These are phyloP conservation scores for Populus nigra DNA, from an alignment of 345 rosid species.

Conservation along the genomic window DNA sequence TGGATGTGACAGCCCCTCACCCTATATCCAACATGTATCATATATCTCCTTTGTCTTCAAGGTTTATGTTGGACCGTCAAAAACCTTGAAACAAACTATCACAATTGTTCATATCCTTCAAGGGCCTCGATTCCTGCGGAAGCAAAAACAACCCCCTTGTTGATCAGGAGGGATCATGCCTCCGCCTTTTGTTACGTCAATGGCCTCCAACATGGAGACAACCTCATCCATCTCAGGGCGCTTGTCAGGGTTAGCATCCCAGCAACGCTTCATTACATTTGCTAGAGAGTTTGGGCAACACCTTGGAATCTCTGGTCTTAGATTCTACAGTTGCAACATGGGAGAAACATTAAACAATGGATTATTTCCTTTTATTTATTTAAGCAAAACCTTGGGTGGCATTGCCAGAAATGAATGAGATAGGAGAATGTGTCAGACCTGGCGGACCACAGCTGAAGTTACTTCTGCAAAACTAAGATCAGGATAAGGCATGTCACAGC, in stretches of 20 bases:
- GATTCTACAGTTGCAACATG: conserved; percentile 45
- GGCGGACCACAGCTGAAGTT: conserved; percentile 93
- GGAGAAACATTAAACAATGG: neutral
- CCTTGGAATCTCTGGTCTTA: conserved; percentile 96
- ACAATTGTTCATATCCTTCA: conserved; percentile 27
- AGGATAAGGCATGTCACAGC: conserved; percentile 98
- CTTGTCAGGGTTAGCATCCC: conserved; percentile 95
- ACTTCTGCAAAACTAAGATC: conserved; percentile 94
- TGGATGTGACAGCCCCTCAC: conserved; percentile 15
- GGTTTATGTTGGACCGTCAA: conserved; percentile 6
- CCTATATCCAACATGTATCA: conserved; percentile 16
- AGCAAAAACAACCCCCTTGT: conserved; percentile 78
- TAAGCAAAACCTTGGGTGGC: neutral
- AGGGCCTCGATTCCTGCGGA: conserved; percentile 72
- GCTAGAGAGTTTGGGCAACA: conserved; percentile 90
- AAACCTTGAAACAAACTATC: neutral
- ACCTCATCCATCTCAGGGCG: conserved; percentile 96
- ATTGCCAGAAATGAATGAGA: neutral
- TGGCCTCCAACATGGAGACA: conserved; percentile 76
- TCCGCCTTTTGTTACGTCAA: conserved; percentile 92
- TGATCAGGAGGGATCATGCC: conserved; percentile 94
- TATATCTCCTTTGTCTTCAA: conserved; percentile 7
- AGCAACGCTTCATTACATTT: conserved; percentile 91
- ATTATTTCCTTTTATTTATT: conserved; percentile 1
- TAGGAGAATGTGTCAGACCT: conserved; percentile 41